These are phyloP conservation scores for Terana coerulea DNA, from an alignment of 768 basidiomycete genomes.

Conservation along the genomic window DNA sequence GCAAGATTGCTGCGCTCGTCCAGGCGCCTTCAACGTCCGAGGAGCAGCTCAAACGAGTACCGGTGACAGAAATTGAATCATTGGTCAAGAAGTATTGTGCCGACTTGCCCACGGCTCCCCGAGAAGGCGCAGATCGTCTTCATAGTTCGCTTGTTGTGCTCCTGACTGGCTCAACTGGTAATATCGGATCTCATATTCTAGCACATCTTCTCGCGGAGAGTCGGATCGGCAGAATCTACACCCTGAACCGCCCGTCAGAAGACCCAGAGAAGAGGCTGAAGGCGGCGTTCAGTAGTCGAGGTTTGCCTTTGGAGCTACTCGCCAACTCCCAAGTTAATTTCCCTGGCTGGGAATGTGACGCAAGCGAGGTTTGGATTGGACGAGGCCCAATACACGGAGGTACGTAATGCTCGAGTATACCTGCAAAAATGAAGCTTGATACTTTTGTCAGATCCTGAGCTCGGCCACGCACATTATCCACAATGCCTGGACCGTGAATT, in stretches of 20 bases:
- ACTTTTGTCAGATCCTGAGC: background rate
- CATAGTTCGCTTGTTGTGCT: constrained; percentile 10
- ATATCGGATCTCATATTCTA: constrained; percentile 18
- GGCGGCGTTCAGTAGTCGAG: constrained; percentile 12
- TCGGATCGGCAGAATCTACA: constrained; percentile 14
- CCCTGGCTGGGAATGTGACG: constrained; percentile 11
- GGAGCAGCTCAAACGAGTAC: background rate
- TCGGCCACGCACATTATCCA: constrained; percentile 12
- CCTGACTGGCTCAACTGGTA: constrained; percentile 22
- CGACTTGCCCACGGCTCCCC: background rate
- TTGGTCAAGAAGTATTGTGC: constrained; percentile 8
- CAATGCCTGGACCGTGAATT: constrained; percentile 22
- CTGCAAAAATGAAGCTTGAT: too few species aligned
- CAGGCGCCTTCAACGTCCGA: background rate
- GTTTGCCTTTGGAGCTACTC: constrained; percentile 10
- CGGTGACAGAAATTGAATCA: background rate
- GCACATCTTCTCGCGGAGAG: constrained; percentile 10
- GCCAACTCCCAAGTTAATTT: background rate
- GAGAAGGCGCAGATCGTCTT: background rate
- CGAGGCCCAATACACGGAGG: background rate
- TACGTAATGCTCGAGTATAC: background rate
- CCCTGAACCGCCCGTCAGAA: constrained; percentile 14
- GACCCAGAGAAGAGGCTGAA: constrained; percentile 9
- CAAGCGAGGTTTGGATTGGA: constrained; percentile 10
- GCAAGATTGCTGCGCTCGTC: background rate